Evolutionary conservation across 495 filamentous ascomycete species (phyloP), one percentile per base, ranked within the genome.

Genomic region (Penicillium diatomitis): DNA sequence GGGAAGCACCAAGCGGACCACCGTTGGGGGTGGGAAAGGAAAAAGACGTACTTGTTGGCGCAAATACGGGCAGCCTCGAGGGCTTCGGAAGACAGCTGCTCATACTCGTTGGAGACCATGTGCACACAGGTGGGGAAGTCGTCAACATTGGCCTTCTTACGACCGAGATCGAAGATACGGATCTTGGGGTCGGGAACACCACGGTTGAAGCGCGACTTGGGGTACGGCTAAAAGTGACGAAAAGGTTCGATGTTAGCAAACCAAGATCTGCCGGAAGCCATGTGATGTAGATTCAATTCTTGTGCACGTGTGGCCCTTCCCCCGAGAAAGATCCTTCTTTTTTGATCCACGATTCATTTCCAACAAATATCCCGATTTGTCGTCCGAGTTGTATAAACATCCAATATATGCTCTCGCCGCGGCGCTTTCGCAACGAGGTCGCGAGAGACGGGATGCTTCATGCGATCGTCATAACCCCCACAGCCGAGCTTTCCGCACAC

Each of bases 101-200:
- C 92, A 67, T 90, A 95, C 77, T 98, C 92, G 83, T 98, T 98
- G 75, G 92, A 98, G 64, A 98, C 90, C 61, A 98, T 78, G 84
- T 98, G 92, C 66, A 98, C 83, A 78, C 89, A 95, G 57, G 87
- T 82, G 62, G 92, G 92, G 83, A 98, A 98, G 75, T 98, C 92
- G 71, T 97, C 92, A 66, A 96, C 90, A 75, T 79, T 85, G 57
- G 92, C 92, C 74, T 88, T 87, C 88, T 98, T 98, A 69, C 92
- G 88, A 75, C 92, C 92, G 52, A 97, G 85, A 79, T 98, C 92
- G 82, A 95, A 98, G 83, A 98, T 97, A 64, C 89, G 86, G 67
- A 96, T 96, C 84, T 98, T 96, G 56, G 90, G 86, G 77, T 97
- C 91, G 67, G 92, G 92, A 58, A 98, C 92, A 96, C 92, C 92